Base-by-base conservation (phyloP, 768 basidiomycete species). In the Boletus subparvulus region DNA sequence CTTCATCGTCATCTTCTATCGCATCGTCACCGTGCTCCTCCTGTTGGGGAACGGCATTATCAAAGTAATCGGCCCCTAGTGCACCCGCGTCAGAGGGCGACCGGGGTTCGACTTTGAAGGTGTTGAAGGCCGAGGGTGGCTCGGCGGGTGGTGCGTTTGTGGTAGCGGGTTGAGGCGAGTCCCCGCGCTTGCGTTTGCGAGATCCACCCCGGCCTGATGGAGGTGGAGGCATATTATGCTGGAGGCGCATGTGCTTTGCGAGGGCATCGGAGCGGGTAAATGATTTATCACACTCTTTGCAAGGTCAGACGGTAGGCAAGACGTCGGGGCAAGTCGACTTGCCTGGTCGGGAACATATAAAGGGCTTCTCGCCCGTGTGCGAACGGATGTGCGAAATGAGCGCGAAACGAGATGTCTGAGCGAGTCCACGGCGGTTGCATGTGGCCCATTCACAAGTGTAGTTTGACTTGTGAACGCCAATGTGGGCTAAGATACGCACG, bases 181-280 rank as follows among this genome's bases (percentile, higher is more conserved):
- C 73, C 6, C 72, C 77, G 32, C 86, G 83, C 66, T 90, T 91
- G 52, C 90, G 85, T 66, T 88, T 88, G 48, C 86, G 81, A 16
- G 74, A 76, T 17, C 87, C 87, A 43, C 87, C 89, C 39, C 88
- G 81, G 6, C 86, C 85, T 0, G 91, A 87, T 2, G 83, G 78
- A 0, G 90, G 88, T 0, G 88, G 86, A 2, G 79, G 79, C 67
- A 90, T 85, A 63, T 88, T 86, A 73, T 94, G 90, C 65, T 94
- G 90, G 33, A 90, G 83, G 26, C 92, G 87, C 83, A 94, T 88
- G 71, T 97, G 94, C 68, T 96, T 96, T 21, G 87, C 87, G 19
- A 96, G 83, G 10, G 94, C 93, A 73, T 97, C 94, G 2, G 93
- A 93, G 42, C 94, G 92, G 10, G 94, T 94, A 73, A 98, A 98